Evolutionary conservation across 805 yeast species (phyloP).

Genomic region (Candida takata): DNA sequence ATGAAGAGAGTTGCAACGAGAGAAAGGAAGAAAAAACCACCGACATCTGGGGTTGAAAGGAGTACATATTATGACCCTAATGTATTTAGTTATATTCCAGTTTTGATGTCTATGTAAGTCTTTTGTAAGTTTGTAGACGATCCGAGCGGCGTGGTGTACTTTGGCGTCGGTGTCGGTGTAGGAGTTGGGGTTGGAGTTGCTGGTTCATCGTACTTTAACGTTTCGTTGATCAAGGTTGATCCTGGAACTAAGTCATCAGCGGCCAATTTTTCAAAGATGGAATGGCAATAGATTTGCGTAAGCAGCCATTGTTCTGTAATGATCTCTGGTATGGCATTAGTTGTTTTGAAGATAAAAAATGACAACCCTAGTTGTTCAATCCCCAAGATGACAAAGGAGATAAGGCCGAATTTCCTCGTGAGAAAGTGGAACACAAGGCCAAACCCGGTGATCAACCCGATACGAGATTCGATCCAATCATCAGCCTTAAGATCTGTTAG

Average conservation of each 20-base stretch:
- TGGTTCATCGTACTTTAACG: slow-evolving; percentile 2
- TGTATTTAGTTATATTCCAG: slow-evolving; percentile 4
- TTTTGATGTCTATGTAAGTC: not conserved
- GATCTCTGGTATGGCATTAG: slow-evolving; percentile 15
- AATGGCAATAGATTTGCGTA: slow-evolving; percentile 13
- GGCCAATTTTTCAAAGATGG: slow-evolving; percentile 3
- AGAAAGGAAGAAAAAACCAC: not conserved
- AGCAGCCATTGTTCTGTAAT: slow-evolving; percentile 15
- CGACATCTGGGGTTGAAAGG: slow-evolving; percentile 1
- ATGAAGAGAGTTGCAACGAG: not conserved
- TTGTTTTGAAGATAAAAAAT: slow-evolving; percentile 8
- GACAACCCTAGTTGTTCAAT: slow-evolving; percentile 15
- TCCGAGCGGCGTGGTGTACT: slow-evolving; percentile 3
- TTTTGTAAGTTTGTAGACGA: not conserved
- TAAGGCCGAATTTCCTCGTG: slow-evolving; percentile 4
- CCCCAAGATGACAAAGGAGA: slow-evolving; percentile 9
- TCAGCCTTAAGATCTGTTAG: slow-evolving; percentile 9
- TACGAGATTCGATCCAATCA: slow-evolving; percentile 18
- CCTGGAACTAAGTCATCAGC: slow-evolving; percentile 1
- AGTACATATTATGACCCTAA: slow-evolving; percentile 4
- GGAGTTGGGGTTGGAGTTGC: no score
- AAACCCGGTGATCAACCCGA: slow-evolving; percentile 14
- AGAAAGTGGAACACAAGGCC: slow-evolving; percentile 10
- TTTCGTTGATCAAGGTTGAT: not conserved
- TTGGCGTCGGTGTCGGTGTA: slow-evolving; percentile 1